Conservation (phyloP, 345 rosid species). For the Schrenkiella parvula region DNA sequence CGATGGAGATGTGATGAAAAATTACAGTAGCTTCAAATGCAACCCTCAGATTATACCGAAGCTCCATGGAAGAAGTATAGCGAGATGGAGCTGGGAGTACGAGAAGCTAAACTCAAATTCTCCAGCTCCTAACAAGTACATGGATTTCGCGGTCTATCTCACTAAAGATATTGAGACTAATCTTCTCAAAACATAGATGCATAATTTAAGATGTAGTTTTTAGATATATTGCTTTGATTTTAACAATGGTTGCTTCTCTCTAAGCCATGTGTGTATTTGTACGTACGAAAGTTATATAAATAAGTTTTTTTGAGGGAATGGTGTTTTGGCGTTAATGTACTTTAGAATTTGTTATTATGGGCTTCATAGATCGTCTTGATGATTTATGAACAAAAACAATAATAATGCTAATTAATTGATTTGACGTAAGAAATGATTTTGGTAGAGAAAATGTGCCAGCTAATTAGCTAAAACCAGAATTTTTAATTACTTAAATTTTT, state of each 20-base stretch:
- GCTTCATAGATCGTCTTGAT: background rate
- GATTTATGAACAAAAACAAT: background rate
- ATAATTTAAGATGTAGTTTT: background rate
- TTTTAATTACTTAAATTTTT: too few species aligned
- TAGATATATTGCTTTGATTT: background rate
- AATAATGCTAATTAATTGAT: background rate
- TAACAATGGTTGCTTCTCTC: background rate
- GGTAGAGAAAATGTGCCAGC: background rate
- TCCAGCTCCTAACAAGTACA: conserved; percentile 20
- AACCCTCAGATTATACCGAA: conserved; percentile 21
- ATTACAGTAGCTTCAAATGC: conserved; percentile 14
- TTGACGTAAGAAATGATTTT: background rate
- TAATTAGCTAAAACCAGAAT: too few species aligned
- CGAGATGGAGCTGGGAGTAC: conserved; percentile 27
- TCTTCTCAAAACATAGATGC: conserved; percentile 20
- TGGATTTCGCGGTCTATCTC: conserved; percentile 15
- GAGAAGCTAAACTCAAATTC: conserved; percentile 20
- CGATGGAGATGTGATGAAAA: conserved; percentile 26
- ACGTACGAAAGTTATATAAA: background rate
- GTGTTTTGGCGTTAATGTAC: background rate
- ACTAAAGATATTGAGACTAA: conserved; percentile 20
- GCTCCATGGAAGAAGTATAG: conserved; percentile 19
- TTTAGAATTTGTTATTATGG: background rate
- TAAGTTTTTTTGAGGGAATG: background rate
- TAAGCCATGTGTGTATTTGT: background rate